Evolutionary conservation across 2,329 filamentous ascomycete genomes (phyloP), one percentile per base, ranked within the genome.

Genomic region (Alternaria sp.): DNA sequence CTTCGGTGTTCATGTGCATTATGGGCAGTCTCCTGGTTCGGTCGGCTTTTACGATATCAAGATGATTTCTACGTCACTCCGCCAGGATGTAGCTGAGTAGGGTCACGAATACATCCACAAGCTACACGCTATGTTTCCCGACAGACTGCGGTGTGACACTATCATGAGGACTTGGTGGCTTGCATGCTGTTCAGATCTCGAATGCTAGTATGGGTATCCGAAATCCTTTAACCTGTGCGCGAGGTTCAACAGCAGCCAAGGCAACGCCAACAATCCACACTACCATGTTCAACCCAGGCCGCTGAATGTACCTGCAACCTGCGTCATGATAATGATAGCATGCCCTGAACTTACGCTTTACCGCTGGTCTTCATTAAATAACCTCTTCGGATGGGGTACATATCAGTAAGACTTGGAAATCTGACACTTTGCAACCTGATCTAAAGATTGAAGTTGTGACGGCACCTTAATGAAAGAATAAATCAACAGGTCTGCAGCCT

Each of bases 1-100:
- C 75, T 77, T 77, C 71, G 77, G 77, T 80, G 77, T 80, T 80
- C 72, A 77, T 77, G 77, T 79, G 77, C 77, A 80, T 79, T 80
- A 78, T 72, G 73, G 77, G 75, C 73, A 77, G 73, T 79, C 73
- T 74, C 72, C 76, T 75, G 73, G 75, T 75, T 76, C 76, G 73
- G 71, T 75, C 70, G 74, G 72, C 68, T 77, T 77, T 76, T 67
- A 75, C 69, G 76, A 77, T 77, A 77, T 77, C 73, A 75, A 72
- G 72, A 71, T 71, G 76, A 77, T 75, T 75, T 76, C 71, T 75
- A 72, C 71, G 76, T 74, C 72, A 73, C 64, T 67, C 75, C 63
- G 68, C 68, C 65, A 69, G 73, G 71, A 69, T 72, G 67, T 76
- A 72, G 72, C 75, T 75, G 73, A 75, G 74, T 77, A 78, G 75